phyloP scores from a whole-genome alignment of 2,329 filamentous ascomycete species.

The Aspergillus terreus region DNA sequence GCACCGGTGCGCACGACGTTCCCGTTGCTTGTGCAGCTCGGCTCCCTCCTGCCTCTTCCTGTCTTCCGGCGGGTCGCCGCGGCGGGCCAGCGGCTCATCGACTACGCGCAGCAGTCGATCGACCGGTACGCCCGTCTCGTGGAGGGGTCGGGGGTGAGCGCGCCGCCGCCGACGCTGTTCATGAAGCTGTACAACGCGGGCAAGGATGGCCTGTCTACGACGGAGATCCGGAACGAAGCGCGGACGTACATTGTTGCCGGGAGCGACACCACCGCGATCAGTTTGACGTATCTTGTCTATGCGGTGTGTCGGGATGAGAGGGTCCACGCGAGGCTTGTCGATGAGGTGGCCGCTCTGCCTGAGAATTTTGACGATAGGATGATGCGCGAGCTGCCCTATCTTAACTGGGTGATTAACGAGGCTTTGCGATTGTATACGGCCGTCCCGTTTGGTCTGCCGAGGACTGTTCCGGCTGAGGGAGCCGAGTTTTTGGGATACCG shows the following conservation, averaged over 20 bases:
- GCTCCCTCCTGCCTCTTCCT: conserved; percentile 19
- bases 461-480: conserved; percentile 46
- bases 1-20: conserved; percentile 22
- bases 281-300: conserved; percentile 43
- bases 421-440: conserved; percentile 55
- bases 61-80: conserved; percentile 17
- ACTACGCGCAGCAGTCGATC: conserved; percentile 23
- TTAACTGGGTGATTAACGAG: conserved; percentile 58
- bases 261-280: conserved; percentile 51
- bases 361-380: conserved; percentile 26
- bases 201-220: conserved; percentile 21
- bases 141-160: conserved; percentile 8
- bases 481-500: conserved; percentile 39
- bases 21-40: conserved; percentile 20
- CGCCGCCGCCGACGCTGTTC: conserved; percentile 21
- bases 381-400: conserved; percentile 50
- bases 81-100: conserved; percentile 15
- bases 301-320: conserved; percentile 16
- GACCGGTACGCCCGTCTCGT: conserved; percentile 21
- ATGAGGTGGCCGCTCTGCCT: conserved; percentile 17
- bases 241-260: conserved; percentile 49
- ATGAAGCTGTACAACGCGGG: conserved; percentile 23
- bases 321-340: conserved; percentile 16
- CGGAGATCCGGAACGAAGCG: conserved; percentile 41
- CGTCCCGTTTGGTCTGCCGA: conserved; percentile 54